Conservation (phyloP, 169 alveolate species). For the Plasmodium relictum region DNA sequence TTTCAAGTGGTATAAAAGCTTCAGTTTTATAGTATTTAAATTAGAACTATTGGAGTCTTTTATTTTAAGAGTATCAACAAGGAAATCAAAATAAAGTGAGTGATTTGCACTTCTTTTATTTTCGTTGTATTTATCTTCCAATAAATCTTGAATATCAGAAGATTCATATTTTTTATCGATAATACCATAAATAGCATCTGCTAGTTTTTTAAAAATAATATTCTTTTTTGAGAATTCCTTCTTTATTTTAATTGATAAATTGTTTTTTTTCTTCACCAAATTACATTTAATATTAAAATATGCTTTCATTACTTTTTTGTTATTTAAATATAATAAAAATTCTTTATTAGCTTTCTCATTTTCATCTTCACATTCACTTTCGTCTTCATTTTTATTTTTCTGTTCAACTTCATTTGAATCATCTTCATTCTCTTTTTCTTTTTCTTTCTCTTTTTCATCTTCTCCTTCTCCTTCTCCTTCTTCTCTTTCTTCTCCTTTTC, state of each 20-base stretch:
- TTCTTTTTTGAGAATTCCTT: slow-evolving; percentile 3
- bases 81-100: slow-evolving; percentile 10
- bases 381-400: not conserved
- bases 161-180: not conserved
- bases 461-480: not conserved
- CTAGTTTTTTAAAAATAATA: slow-evolving; percentile 18
- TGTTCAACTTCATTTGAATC: not conserved
- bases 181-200: not conserved
- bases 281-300: no score
- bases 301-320: no score
- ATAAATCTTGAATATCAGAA: slow-evolving; percentile 20
- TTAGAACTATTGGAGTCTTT: not conserved
- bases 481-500: not conserved
- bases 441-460: not conserved
- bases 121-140: slow-evolving; percentile 59
- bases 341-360: not conserved
- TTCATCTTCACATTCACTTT: slow-evolving; percentile 13
- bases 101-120: slow-evolving; percentile 2
- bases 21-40: not conserved
- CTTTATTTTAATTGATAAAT: not conserved
- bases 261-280: slow-evolving; percentile 1
- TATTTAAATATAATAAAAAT: no score
- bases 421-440: not conserved
- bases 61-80: slow-evolving; percentile 3
- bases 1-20: not conserved